Evolutionary conservation across 257 asterid genomes (phyloP).

Genomic region (Lantana camara): DNA sequence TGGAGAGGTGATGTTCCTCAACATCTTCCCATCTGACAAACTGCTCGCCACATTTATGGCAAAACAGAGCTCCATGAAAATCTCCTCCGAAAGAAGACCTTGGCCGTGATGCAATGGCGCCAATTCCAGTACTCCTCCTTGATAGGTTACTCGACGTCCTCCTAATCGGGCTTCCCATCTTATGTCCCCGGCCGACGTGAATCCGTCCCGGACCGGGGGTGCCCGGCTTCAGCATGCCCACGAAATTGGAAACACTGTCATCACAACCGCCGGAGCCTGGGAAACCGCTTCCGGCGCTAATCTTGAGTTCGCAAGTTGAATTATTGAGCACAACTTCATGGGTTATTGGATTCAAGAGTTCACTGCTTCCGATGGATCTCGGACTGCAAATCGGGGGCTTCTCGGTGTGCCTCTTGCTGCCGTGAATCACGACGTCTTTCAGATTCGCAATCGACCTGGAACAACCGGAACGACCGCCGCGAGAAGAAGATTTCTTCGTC

Average conservation of each 20-base stretch:
- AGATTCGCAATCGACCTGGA: slow-evolving; percentile 89
- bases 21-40: slow-evolving; percentile 71
- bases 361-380: slow-evolving; percentile 86
- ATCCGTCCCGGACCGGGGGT: slow-evolving; percentile 66
- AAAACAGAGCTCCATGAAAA: slow-evolving; percentile 48
- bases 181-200: slow-evolving; percentile 31
- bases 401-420: slow-evolving; percentile 83
- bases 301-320: slow-evolving; percentile 76
- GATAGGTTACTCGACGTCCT: slow-evolving; percentile 57
- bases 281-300: slow-evolving; percentile 43
- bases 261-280: slow-evolving; percentile 33
- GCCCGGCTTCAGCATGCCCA: slow-evolving; percentile 66
- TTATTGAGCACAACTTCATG: slow-evolving; percentile 72
- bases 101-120: slow-evolving; percentile 42
- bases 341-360: slow-evolving; percentile 74
- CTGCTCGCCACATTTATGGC: slow-evolving; percentile 82
- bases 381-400: slow-evolving; percentile 82
- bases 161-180: slow-evolving; percentile 58
- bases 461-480: slow-evolving; percentile 64
- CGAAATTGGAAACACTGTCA: slow-evolving; percentile 44
- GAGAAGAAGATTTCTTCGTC: slow-evolving; percentile 42
- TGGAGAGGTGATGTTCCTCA: slow-evolving; percentile 84
- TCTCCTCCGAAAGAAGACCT: slow-evolving; percentile 57
- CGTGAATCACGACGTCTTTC: slow-evolving; percentile 81
- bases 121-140: slow-evolving; percentile 55